Base-by-base conservation (phyloP, 306 rosid genomes). In the Betula pendula region DNA sequence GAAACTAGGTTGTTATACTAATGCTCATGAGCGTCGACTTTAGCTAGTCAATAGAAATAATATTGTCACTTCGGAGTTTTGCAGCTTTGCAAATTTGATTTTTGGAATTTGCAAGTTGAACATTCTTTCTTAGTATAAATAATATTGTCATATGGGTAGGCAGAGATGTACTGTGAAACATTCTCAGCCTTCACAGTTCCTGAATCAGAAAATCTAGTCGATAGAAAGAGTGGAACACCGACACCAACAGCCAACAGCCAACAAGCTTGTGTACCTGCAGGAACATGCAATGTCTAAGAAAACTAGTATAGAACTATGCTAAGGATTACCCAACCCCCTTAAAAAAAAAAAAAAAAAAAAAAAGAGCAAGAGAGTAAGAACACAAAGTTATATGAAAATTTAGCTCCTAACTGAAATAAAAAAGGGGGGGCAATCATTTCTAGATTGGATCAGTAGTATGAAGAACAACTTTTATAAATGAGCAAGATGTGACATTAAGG, bases 151-250 rank as follows among this genome's bases (percentile, higher is more conserved):
- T 90, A 89, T 15, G 93, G 99, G 77, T 95, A 95, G 80, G 92
- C 89, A 81, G 88, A 84, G 77, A 95, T 80, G 84, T 92, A 92
- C 50, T 84, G 81, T 77, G 89, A 80, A 81, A 95, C 96, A 92
- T 90, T 92, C 71, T 92, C 88, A 16, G 89, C 75, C 56, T 77
- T 92, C 70, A 95, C 59, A 1, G 82, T 86, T 82, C 99, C 99
- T 2, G 99, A 96, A 84, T 95, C 92, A 75, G 97, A 83, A 84
- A 90, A 92, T 91, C 99, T 90, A 79, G 99, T 89, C 85, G 92
- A 84, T 53, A 95, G 85, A 87, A 95, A 92, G 68, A 95, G 93
- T 81, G 92, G 80, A 76, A 89, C 75, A 68, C 99, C 99, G 11
- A 92, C 82, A 38, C 83, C 88, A 76, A 87, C 97, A 70, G 91